phyloP scores from a whole-genome alignment of 768 basidiomycete genomes.

The Hygrophoropsis aurantiaca region DNA sequence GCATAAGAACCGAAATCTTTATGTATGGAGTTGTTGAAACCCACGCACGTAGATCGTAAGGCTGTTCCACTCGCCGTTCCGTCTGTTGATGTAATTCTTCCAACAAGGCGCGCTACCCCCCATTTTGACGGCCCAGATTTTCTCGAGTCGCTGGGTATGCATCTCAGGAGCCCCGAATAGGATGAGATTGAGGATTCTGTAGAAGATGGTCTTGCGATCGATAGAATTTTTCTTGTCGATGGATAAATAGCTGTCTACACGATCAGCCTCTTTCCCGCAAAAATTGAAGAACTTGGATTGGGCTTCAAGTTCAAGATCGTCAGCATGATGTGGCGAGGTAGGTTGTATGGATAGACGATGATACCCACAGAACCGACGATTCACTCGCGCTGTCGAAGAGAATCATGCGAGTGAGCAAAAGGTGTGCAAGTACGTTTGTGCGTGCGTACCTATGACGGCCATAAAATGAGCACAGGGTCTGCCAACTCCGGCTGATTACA shows the following conservation, averaged over 20 bases:
- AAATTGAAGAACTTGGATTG: constrained; percentile 10
- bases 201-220: neutral
- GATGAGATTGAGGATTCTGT: neutral
- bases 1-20: too few species aligned
- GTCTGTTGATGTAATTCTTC: constrained; percentile 3
- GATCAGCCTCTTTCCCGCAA: constrained; percentile 5
- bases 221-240: neutral
- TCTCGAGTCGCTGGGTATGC: constrained; percentile 1
- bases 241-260: constrained; percentile 7
- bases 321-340: neutral
- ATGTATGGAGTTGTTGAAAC: neutral
- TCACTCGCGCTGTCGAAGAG: neutral
- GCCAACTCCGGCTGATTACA: neutral
- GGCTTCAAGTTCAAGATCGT: constrained; percentile 1
- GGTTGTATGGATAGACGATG: too few species aligned
- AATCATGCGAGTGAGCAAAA: neutral
- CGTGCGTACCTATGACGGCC: constrained; percentile 4
- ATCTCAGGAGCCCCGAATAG: constrained; percentile 3
- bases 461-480: constrained; percentile 4
- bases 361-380: constrained; percentile 2
- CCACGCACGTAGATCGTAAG: constrained; percentile 7
- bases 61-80: constrained; percentile 6
- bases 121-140: constrained; percentile 9
- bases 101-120: constrained; percentile 4
- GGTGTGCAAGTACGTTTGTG: neutral